Evolutionary conservation across 1,284 basidiomycete genomes (phyloP), one percentile per base, ranked within the genome.

Genomic region (Austroboletus niveus): DNA sequence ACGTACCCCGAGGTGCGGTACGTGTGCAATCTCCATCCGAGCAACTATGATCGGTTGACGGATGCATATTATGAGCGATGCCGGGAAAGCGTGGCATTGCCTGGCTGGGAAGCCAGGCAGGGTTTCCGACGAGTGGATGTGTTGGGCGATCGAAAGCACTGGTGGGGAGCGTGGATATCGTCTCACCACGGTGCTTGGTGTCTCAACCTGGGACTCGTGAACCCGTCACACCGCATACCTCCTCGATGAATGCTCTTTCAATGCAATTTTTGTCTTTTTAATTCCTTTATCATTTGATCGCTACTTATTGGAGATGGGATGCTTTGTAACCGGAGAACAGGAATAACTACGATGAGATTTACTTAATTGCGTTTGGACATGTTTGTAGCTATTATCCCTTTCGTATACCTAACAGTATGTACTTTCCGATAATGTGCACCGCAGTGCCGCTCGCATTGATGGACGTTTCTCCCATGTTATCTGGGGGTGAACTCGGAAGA

Each of bases 51-150:
- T 31, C 50, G 47, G 42, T 30, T 71, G 52, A 45, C 45, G 38
- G 56, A 62, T 1, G 65, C 72, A 27, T 73, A 63, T 56, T 49
- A 45, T 17, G 48, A 42, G 17, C 54, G 70, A 38, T 49, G 52
- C 39, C 56, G 53, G 12, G 54, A 59, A 7, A 59, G 60, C 11
- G 45, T 48, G 4, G 62, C 56, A 11, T 49, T 75, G 6, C 54
- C 62, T 0, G 69, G 60, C 9, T 69, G 63, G 57, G 69, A 71
- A 40, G 55, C 60, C 30, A 51, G 29, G 45, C 65, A 71, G 39
- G 75, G 74, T 0, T 60, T 72, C 43, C 66, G 62, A 46, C 63
- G 75, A 36, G 65, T 69, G 29, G 74, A 75, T 54, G 68, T 64
- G 49, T 60, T 75, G 34, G 71, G 68, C 2, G 65, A 69, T 45